Conservation (phyloP, 1,139 yeast species). For the Scheffersomyces illinoinensis region DNA sequence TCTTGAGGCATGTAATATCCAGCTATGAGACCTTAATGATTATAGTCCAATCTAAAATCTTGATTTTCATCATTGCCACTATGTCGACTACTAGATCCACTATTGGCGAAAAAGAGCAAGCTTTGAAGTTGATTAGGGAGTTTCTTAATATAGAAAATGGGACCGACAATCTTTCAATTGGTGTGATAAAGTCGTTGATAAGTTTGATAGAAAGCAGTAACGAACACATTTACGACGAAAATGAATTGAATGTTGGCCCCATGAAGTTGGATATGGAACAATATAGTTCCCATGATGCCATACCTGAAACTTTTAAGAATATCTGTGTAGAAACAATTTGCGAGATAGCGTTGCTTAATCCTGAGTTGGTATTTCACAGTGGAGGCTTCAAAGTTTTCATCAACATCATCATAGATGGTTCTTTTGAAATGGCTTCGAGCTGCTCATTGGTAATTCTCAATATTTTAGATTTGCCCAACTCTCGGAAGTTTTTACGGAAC, state of each 20-base stretch:
- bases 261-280: background rate
- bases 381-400: constrained; percentile 68
- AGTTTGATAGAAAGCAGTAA: constrained; percentile 50
- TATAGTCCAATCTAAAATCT: constrained; percentile 52
- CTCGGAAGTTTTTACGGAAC: constrained; percentile 56
- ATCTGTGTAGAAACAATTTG: constrained; percentile 69
- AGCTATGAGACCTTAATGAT: constrained; percentile 52
- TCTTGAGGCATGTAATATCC: constrained; percentile 64
- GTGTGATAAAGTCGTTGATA: constrained; percentile 71
- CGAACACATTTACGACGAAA: constrained; percentile 1
- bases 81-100: constrained; percentile 55
- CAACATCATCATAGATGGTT: constrained; percentile 61
- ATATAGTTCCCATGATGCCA: background rate
- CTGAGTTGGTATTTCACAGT: constrained; percentile 59
- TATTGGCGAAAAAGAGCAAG: constrained; percentile 74
- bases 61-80: constrained; percentile 63
- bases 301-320: constrained; percentile 37
- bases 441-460: constrained; percentile 59
- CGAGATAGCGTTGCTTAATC: constrained; percentile 64
- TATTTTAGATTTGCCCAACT: constrained; percentile 59
- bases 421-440: constrained; percentile 55
- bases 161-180: constrained; percentile 55
- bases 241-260: background rate
- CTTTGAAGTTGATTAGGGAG: constrained; percentile 67
- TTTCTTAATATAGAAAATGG: constrained; percentile 63